Base-by-base conservation (phyloP, 1,284 basidiomycete species). In the Melampsora abietis-canadensis region DNA sequence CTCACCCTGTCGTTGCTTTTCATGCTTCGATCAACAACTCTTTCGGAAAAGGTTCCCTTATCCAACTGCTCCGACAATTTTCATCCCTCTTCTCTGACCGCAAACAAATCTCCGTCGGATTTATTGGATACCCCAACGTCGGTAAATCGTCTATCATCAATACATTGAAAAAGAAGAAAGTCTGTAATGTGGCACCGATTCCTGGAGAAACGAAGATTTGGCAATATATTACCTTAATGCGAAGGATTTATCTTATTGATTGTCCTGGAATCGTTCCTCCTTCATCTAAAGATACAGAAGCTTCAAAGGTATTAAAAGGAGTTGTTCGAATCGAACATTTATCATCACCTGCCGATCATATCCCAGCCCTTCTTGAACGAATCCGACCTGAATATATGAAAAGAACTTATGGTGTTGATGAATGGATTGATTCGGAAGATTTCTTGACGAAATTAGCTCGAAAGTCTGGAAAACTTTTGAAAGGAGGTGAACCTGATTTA, bases 141-240 rank as follows among this genome's bases (percentile, higher is more conserved):
- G 95, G 96, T 63, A 99, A 98, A 84, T 92, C 90, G 77, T 91
- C 89, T 80, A 92, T 98, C 78, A 98, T 98, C 85, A 98, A 99
- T 85, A 98, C 96, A 57, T 87, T 99, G 77, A 98, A 98, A 86
- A 93, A 92, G 84, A 91, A 92, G 83, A 97, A 97, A 84, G 95
- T 98, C 77, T 98, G 96, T 86, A 89, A 88, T 37, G 94, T 98
- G 68, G 96, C 96, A 19, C 95, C 96, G 14, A 88, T 98, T 37
- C 96, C 96, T 8, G 95, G 95, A 79, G 95, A 99, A 86, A 99
- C 96, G 68, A 98, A 98, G 85, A 90, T 98, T 78, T 98, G 96
- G 96, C 95, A 98, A 87, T 98, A 98, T 84, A 96, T 98, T 83
- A 92, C 93, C 31, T 85, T 98, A 68, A 98, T 95, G 80, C 88